These are phyloP conservation scores for Suillus alpinus DNA, from an alignment of 768 basidiomycete species.

Conservation along the genomic window DNA sequence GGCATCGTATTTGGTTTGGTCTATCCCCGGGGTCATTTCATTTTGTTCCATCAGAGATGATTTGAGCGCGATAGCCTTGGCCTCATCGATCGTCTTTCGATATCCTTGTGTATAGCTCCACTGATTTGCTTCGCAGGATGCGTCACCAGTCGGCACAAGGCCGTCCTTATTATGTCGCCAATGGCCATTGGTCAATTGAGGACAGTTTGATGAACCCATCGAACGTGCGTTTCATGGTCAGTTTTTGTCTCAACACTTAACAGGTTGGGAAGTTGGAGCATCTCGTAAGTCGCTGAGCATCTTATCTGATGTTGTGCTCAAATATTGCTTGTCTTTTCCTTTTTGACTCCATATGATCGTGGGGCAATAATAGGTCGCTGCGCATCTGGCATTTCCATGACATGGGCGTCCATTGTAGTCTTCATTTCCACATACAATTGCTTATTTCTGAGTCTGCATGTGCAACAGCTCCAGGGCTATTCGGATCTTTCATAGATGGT, in stretches of 20 bases:
- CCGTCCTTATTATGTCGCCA: neutral
- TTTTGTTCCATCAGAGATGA: slow-evolving; percentile 15
- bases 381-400: neutral
- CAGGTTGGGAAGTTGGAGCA: neutral
- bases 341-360: neutral
- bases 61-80: slow-evolving; percentile 21
- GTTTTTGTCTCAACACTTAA: neutral
- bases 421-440: neutral
- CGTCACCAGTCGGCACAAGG: neutral
- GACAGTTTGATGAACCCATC: neutral
- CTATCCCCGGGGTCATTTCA: slow-evolving; percentile 22
- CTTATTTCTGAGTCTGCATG: neutral
- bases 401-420: neutral
- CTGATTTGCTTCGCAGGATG: neutral
- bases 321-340: neutral
- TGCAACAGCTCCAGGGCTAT: neutral
- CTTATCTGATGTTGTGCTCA: neutral
- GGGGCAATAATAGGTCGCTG: neutral
- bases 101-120: neutral
- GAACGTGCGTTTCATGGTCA: neutral
- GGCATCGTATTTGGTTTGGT: slow-evolving; percentile 11
- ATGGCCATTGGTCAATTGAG: neutral
- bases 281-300: neutral
- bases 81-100: neutral
- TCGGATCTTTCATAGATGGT: slow-evolving; percentile 1